These are phyloP conservation scores for Cruciata laevipes DNA, from an alignment of 257 asterid species.

Conservation along the genomic window DNA sequence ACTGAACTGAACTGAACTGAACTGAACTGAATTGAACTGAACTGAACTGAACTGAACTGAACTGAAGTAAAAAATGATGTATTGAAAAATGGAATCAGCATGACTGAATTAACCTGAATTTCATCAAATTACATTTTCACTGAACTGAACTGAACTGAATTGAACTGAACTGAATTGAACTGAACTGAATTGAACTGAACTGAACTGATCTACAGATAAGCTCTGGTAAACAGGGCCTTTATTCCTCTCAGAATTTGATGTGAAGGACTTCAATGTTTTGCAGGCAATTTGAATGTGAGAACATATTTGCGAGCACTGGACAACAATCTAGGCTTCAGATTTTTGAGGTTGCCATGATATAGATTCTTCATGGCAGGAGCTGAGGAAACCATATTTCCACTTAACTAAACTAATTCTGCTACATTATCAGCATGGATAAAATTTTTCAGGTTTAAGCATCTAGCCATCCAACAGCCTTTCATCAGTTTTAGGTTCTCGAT, in stretches of 20 bases:
- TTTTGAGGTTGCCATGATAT: conserved; percentile 1
- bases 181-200: too few species aligned
- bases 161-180: too few species aligned
- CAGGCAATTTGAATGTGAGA: conserved; percentile 2
- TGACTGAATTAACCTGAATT: too few species aligned
- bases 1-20: too few species aligned
- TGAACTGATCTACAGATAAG: too few species aligned
- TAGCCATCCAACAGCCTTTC: conserved; percentile 18
- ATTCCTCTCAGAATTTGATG: conserved; percentile 14
- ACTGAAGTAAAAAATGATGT: too few species aligned
- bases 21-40: too few species aligned
- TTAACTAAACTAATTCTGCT: conserved; percentile 4
- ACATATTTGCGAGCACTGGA: conserved; percentile 11
- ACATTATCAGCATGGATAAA: not conserved
- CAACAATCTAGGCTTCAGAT: conserved; percentile 19
- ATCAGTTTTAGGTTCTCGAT: not conserved
- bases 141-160: too few species aligned
- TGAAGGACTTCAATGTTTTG: conserved; percentile 15
- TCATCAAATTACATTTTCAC: too few species aligned
- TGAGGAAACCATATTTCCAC: conserved; percentile 5
- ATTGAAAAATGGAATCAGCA: too few species aligned
- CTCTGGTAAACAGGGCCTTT: too few species aligned
- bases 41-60: too few species aligned
- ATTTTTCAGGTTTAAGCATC: conserved; percentile 9
- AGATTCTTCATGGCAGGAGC: conserved; percentile 11